These are phyloP conservation scores for Apiospora saccharicola DNA, from an alignment of 2,329 filamentous ascomycete genomes.

Conservation along the genomic window DNA sequence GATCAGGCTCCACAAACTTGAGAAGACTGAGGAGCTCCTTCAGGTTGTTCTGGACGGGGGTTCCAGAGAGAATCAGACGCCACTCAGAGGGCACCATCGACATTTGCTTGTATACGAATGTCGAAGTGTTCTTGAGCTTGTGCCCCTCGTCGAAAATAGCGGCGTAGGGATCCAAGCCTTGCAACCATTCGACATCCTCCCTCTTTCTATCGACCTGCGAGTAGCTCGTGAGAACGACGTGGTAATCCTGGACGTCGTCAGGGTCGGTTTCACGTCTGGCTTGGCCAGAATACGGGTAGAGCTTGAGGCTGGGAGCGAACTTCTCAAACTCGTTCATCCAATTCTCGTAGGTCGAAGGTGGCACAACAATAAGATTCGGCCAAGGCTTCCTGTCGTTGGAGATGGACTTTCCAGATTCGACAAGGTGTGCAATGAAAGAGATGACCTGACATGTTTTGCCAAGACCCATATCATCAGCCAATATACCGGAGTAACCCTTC, in stretches of 20 bases:
- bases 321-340: slow-evolving; percentile 90
- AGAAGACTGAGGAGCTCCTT: slow-evolving; percentile 90
- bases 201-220: slow-evolving; percentile 61
- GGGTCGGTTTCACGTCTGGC: slow-evolving; percentile 69
- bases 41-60: slow-evolving; percentile 92
- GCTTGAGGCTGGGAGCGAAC: slow-evolving; percentile 80
- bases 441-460: slow-evolving; percentile 99
- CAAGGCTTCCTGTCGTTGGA: slow-evolving; percentile 55
- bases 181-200: slow-evolving; percentile 59
- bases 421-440: slow-evolving; percentile 84
- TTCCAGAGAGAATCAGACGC: slow-evolving; percentile 87
- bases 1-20: slow-evolving; percentile 88
- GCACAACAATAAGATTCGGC: slow-evolving; percentile 87
- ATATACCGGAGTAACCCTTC: slow-evolving; percentile 82
- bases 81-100: slow-evolving; percentile 81
- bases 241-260: slow-evolving; percentile 69
- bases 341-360: slow-evolving; percentile 92
- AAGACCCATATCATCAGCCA: slow-evolving; percentile 96
- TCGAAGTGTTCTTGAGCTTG: slow-evolving; percentile 86
- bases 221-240: slow-evolving; percentile 67
- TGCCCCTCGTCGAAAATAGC: slow-evolving; percentile 94
- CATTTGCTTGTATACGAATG: slow-evolving; percentile 81
- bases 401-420: slow-evolving; percentile 58
- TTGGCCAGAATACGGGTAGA: slow-evolving; percentile 72
- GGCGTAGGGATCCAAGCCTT: slow-evolving; percentile 56